Conservation (phyloP, 2,329 filamentous ascomycete genomes). For the Acrodontium crateriforme region DNA sequence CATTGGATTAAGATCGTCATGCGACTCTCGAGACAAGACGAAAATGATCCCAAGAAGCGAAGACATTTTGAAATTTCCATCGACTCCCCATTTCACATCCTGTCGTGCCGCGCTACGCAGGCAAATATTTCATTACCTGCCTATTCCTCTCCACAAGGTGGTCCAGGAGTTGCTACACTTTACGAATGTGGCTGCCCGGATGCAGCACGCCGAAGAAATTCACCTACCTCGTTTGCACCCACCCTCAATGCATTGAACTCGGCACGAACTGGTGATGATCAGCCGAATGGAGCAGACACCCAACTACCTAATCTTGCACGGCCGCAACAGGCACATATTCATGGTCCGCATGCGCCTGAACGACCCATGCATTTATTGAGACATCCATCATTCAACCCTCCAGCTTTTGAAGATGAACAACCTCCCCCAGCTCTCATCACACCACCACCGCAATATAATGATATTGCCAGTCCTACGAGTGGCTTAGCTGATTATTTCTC, state of each 20-base stretch:
- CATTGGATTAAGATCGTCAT: slow-evolving; percentile 98
- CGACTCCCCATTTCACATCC: slow-evolving; percentile 84
- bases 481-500: slow-evolving; percentile 77
- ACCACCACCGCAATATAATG: slow-evolving; percentile 73
- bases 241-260: slow-evolving; percentile 43
- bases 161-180: slow-evolving; percentile 19
- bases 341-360: slow-evolving; percentile 27
- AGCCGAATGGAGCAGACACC: slow-evolving; percentile 2
- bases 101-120: slow-evolving; percentile 85
- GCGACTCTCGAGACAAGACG: slow-evolving; percentile 73
- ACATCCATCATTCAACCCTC: slow-evolving; percentile 74
- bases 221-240: slow-evolving; percentile 38
- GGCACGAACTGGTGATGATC: slow-evolving; percentile 6
- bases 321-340: slow-evolving; percentile 31
- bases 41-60: slow-evolving; percentile 61
- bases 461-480: slow-evolving; percentile 57
- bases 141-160: slow-evolving; percentile 47
- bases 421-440: slow-evolving; percentile 62
- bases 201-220: slow-evolving; percentile 39
- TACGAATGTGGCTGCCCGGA: slow-evolving; percentile 53
- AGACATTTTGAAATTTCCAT: slow-evolving; percentile 94
- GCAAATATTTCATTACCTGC: slow-evolving; percentile 76
- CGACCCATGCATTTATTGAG: slow-evolving; percentile 76
- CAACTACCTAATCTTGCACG: slow-evolving; percentile 33
- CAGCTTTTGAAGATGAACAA: slow-evolving; percentile 69